A percentile compares a stretch with the other conserved stretches of the same genome.
Conservation (phyloP, 371 early-diverging fungal species). For the Mortierella sp. region DNA sequence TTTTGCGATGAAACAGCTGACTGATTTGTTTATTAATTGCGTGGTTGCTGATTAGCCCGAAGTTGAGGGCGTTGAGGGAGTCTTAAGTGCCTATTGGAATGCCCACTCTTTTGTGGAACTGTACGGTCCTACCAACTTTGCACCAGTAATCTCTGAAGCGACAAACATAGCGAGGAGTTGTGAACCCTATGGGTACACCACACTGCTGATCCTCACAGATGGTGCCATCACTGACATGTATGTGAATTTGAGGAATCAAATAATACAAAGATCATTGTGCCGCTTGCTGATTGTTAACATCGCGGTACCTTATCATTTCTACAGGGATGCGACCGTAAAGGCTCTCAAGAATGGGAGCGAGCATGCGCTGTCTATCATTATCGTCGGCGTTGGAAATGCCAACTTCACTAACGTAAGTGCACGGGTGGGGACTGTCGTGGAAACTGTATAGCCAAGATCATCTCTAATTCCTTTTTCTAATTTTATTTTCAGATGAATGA, state of each 20-base stretch:
- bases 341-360: slow-evolving; percentile 60
- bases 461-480: not conserved
- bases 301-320: not conserved
- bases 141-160: slow-evolving; percentile 49
- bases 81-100: slow-evolving; percentile 58
- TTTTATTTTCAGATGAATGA: slow-evolving; percentile 46
- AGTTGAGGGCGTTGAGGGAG: slow-evolving; percentile 61
- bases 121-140: slow-evolving; percentile 69
- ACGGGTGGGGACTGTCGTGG: not conserved
- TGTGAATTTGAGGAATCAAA: not conserved
- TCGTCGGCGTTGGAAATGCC: slow-evolving; percentile 67
- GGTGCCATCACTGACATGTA: slow-evolving; percentile 46
- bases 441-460: not conserved
- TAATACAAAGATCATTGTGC: not conserved
- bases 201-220: slow-evolving; percentile 41
- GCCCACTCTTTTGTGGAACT: slow-evolving; percentile 55
- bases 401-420: slow-evolving; percentile 37
- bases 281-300: not conserved
- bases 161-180: slow-evolving; percentile 17
- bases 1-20: not conserved
- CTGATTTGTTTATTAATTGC: no score
- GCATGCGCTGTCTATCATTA: slow-evolving; percentile 65
- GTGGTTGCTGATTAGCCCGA: slow-evolving; percentile 55
- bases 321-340: slow-evolving; percentile 56
- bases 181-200: slow-evolving; percentile 18